phyloP scores from a whole-genome alignment of 164 flowering plant species.

The Macadamia tetraphylla region DNA sequence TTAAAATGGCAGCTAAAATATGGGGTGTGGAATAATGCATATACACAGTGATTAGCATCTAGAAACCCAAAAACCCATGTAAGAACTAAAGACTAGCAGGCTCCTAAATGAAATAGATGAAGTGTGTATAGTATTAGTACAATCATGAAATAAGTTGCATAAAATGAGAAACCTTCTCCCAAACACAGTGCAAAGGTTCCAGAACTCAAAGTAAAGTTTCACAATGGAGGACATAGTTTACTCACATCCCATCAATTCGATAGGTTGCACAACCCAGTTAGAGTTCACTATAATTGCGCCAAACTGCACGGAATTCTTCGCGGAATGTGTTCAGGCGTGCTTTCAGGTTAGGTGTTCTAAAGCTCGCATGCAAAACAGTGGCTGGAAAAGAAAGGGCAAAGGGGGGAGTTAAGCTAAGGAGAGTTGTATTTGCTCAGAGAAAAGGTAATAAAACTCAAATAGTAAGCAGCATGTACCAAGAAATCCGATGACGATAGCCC shows the following conservation, averaged over 20 bases:
- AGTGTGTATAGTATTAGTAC: not conserved
- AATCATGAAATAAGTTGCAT: not conserved
- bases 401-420: not conserved
- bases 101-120: not conserved
- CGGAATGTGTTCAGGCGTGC: slow-evolving; percentile 96
- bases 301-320: slow-evolving; percentile 93
- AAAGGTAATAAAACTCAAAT: not conserved
- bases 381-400: slow-evolving; percentile 32
- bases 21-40: too few species aligned
- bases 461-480: slow-evolving; percentile 44
- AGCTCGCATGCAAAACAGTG: slow-evolving; percentile 91
- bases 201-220: not conserved
- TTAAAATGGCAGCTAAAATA: too few species aligned
- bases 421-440: not conserved
- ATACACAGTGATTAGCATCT: too few species aligned
- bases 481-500: slow-evolving; percentile 76
- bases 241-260: slow-evolving; percentile 20
- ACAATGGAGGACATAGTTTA: slow-evolving; percentile 6
- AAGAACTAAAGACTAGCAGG: too few species aligned
- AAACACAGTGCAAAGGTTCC: not conserved
- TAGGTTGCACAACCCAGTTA: slow-evolving; percentile 23
- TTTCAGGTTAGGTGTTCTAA: slow-evolving; percentile 91
- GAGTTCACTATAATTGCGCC: slow-evolving; percentile 97
- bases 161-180: not conserved
- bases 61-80: too few species aligned